Conservation (phyloP, 148 eudicot species). For the Bassia scoparia region DNA sequence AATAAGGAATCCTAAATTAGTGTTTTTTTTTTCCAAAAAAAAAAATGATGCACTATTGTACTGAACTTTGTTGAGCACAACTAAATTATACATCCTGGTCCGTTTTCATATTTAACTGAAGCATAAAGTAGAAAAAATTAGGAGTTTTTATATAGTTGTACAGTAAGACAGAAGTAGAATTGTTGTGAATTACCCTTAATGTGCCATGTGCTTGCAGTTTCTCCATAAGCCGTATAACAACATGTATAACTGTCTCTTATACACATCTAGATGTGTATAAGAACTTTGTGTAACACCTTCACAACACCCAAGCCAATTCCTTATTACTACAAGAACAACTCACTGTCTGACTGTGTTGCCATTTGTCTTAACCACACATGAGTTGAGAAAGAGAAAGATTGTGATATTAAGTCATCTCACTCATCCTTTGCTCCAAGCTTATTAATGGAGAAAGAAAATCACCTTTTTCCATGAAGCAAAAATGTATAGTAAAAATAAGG, state of each 20-base stretch:
- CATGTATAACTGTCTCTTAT: too few relatives aligned
- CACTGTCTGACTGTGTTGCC: too few relatives aligned
- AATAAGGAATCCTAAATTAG: not conserved
- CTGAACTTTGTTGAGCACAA: not conserved
- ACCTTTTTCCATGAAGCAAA: conserved; percentile 3
- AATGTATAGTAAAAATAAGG: not conserved
- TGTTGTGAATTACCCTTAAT: conserved; percentile 56
- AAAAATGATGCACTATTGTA: too few relatives aligned
- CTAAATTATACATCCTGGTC: not conserved
- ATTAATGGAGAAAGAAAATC: not conserved
- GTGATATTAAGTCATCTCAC: not conserved
- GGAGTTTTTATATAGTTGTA: not conserved
- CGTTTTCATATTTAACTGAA: not conserved
- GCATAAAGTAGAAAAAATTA: too few relatives aligned
- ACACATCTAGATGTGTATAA: too few relatives aligned
- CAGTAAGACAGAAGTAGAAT: conserved; percentile 1
- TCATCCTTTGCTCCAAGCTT: not conserved
- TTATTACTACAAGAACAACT: not conserved
- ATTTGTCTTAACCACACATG: not conserved
- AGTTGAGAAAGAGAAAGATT: conserved; percentile 7
- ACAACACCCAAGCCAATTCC: not conserved
- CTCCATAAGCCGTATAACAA: conserved; percentile 82
- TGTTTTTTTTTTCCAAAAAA: not conserved
- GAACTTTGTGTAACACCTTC: not conserved
- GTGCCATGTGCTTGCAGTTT: conserved; percentile 83